phyloP scores from a whole-genome alignment of 2,329 filamentous ascomycete genomes.

The Hirsutella thompsonii region DNA sequence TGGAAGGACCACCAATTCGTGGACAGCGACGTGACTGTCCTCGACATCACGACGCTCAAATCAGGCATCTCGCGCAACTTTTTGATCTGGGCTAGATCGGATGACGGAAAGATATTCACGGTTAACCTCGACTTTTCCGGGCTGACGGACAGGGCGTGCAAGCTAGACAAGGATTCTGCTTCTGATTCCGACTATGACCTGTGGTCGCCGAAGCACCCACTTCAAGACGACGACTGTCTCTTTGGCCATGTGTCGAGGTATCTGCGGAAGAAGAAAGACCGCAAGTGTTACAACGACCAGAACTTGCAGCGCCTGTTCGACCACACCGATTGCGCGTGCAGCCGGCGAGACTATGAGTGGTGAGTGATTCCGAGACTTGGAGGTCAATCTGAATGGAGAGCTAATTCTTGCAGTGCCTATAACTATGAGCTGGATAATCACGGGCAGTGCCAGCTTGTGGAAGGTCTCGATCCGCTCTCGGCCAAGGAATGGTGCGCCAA shows the following conservation, averaged over 20 bases:
- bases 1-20: slow-evolving; percentile 70
- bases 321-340: slow-evolving; percentile 72
- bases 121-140: slow-evolving; percentile 84
- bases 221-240: slow-evolving; percentile 66
- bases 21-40: slow-evolving; percentile 56
- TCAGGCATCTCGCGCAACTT: slow-evolving; percentile 88
- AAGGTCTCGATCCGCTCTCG: slow-evolving; percentile 51
- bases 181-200: slow-evolving; percentile 61
- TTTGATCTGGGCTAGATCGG: slow-evolving; percentile 64
- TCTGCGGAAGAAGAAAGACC: slow-evolving; percentile 73
- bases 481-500: slow-evolving; percentile 37
- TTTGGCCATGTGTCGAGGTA: slow-evolving; percentile 89
- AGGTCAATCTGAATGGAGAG: too few relatives aligned
- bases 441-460: slow-evolving; percentile 64
- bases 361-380: too few relatives aligned
- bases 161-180: slow-evolving; percentile 42
- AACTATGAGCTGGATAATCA: slow-evolving; percentile 76
- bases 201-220: slow-evolving; percentile 79
- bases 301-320: slow-evolving; percentile 58
- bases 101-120: slow-evolving; percentile 48
- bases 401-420: slow-evolving; percentile 53
- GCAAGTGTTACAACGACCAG: slow-evolving; percentile 70
- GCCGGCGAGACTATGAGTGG: slow-evolving; percentile 85
- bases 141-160: slow-evolving; percentile 60
- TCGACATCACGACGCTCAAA: slow-evolving; percentile 76